Evolutionary conservation across 768 basidiomycete genomes (phyloP).

Genomic region (Trametes gibbosa): DNA sequence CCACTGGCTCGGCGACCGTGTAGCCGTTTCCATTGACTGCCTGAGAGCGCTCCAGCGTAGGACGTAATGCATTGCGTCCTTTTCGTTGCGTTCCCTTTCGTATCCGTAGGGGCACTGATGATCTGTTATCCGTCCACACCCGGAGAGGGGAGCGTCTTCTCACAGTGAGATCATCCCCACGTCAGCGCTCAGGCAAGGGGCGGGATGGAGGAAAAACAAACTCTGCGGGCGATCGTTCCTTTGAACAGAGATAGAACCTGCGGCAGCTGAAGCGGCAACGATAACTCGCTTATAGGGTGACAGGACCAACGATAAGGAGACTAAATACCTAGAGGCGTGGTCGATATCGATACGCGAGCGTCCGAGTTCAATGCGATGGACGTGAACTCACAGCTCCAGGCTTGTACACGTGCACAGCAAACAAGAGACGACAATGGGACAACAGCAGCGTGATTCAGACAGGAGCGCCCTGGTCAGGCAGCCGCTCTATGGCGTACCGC

Average conservation of each 20-base stretch:
- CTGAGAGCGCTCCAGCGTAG: not conserved
- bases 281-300: not conserved
- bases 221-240: not conserved
- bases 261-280: not conserved
- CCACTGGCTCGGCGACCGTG: too few relatives aligned
- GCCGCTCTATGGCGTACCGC: constrained; percentile 89
- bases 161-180: constrained; percentile 12
- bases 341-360: too few relatives aligned
- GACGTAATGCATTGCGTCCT: not conserved
- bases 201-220: not conserved
- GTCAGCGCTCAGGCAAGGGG: not conserved
- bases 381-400: constrained; percentile 6
- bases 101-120: not conserved
- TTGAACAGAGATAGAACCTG: not conserved
- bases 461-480: constrained; percentile 94
- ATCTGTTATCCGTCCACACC: not conserved
- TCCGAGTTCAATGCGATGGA: too few relatives aligned
- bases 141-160: not conserved
- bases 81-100: not conserved
- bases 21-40: not conserved
- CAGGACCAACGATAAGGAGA: constrained; percentile 5
- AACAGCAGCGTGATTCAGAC: constrained; percentile 8
- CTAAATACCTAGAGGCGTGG: not conserved
- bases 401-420: not conserved
- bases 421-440: not conserved